Base-by-base conservation (phyloP, 495 filamentous ascomycete species). In the Sphaerosporella brunnea region DNA sequence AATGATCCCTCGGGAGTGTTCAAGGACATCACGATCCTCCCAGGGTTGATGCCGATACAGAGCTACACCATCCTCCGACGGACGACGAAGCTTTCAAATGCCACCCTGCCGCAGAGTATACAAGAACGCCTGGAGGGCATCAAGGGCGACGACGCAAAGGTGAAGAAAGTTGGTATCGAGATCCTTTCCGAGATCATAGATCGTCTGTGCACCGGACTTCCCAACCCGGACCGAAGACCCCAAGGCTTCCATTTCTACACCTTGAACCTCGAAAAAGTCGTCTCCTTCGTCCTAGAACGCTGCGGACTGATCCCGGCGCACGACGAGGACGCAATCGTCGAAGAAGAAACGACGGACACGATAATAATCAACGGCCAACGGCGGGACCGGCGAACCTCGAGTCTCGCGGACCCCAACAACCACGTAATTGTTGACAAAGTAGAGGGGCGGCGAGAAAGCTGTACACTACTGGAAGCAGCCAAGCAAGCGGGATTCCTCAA, bases 231-330 rank as follows among this genome's bases (percentile, higher is more conserved):
- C n/a, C n/a, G n/a, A n/a, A 68, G 69, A 1, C 76, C 73, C 10
- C 70, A 75, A 47, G 90, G 90, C 11, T 95, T 94, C 66, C 90
- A 97, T 57, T 97, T 97, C 66, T 97, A 94, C 55, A 96, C 92
- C 0, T 66, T 97, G 25, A 97, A 97, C 63, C 69, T 97, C 9
- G 90, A 97, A 61, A 97, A 97, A 64, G 84, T 84, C 1, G 84
- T 97, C 2, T 79, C 87, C 0, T 93, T 94, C 55, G 83, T 97
- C 46, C 64, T 96, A 3, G 88, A 96, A 65, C 67, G 79, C 36
- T 82, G 78, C 36, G 68, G 81, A n/a, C 73, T 97, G 19, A 90
- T 96, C 46, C 79, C 80, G 26, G 60, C 49, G 24, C 43, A 10
- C 36, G 59, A 69, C 20, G 73, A 75, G 15, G 61, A 63, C 11